A percentile compares a stretch with the other conserved stretches of the same genome.
Conservation (phyloP, 768 basidiomycete species). For the Phanerochaete sordida region DNA sequence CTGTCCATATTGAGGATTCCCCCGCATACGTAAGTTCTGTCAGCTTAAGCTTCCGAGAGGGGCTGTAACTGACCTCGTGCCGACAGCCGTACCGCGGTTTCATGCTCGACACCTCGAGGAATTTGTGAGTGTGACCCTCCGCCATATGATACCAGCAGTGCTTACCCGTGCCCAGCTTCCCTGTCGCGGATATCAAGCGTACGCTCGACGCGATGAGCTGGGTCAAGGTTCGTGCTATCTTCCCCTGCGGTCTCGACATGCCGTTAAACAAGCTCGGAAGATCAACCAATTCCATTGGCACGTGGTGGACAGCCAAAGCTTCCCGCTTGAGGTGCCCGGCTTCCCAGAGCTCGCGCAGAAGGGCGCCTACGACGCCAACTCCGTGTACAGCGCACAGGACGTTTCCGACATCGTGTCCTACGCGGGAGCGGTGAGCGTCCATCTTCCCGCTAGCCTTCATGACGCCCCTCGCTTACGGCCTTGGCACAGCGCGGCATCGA, state of each 20-base stretch:
- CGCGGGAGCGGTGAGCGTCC: conserved; percentile 38
- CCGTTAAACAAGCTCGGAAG: conserved; percentile 18
- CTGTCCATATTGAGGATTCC: conserved; percentile 55
- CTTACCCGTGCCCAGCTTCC: conserved; percentile 39
- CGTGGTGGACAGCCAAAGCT: conserved; percentile 48
- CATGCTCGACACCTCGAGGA: conserved; percentile 77
- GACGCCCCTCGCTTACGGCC: neutral
- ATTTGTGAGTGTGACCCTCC: conserved; percentile 47
- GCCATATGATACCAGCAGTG: neutral
- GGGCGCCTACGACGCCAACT: conserved; percentile 39
- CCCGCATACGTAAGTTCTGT: conserved; percentile 57
- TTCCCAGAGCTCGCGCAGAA: conserved; percentile 35
- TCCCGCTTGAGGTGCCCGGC: conserved; percentile 39
- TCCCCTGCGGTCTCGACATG: neutral
- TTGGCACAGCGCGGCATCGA: conserved; percentile 44
- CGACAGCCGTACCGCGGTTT: conserved; percentile 69
- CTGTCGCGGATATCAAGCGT: conserved; percentile 59
- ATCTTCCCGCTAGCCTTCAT: neutral
- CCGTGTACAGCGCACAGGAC: conserved; percentile 34
- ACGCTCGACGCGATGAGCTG: conserved; percentile 71
- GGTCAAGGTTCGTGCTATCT: conserved; percentile 16
- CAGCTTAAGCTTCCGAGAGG: neutral
- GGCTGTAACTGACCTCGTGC: neutral
- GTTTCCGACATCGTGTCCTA: conserved; percentile 39
- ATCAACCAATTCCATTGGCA: conserved; percentile 49